Conservation (phyloP, 495 filamentous ascomycete species). For the Polyplosphaeria fusca region DNA sequence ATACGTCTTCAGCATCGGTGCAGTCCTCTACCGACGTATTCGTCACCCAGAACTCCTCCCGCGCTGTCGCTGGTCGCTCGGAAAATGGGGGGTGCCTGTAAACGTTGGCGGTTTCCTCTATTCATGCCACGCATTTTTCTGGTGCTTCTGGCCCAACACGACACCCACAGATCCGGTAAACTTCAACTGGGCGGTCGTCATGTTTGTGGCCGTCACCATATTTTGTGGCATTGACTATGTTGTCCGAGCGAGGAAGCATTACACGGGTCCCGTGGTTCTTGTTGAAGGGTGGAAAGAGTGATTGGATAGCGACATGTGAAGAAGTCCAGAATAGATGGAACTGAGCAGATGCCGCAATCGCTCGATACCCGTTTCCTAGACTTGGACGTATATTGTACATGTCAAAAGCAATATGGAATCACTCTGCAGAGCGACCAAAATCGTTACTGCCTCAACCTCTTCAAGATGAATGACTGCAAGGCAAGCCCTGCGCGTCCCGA, state of each 20-base stretch:
- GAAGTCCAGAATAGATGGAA: too few relatives aligned
- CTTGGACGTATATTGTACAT: too few relatives aligned
- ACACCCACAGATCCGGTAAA: constrained; percentile 21
- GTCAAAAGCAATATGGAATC: too few relatives aligned
- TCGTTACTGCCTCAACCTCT: too few relatives aligned
- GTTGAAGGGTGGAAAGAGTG: constrained; percentile 31
- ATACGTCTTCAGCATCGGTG: constrained; percentile 33
- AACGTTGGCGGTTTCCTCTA: constrained; percentile 35
- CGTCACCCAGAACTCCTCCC: constrained; percentile 32
- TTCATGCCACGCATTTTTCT: constrained; percentile 36
- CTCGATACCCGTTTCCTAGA: too few relatives aligned
- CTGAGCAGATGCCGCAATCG: too few relatives aligned
- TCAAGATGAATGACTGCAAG: too few relatives aligned
- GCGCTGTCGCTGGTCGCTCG: constrained; percentile 30
- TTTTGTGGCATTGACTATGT: constrained; percentile 24
- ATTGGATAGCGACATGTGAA: too few relatives aligned
- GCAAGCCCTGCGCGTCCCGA: too few relatives aligned
- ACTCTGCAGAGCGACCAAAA: too few relatives aligned
- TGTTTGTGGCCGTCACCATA: constrained; percentile 33
- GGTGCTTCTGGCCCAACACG: constrained; percentile 39
- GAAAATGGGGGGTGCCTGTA: constrained; percentile 32
- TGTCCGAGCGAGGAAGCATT: constrained; percentile 27
- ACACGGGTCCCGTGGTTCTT: constrained; percentile 33
- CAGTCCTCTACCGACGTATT: constrained; percentile 33
- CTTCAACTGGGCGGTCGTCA: constrained; percentile 38